phyloP scores from a whole-genome alignment of 805 yeast species.

The Zygosaccharomyces kombuchaensis region DNA sequence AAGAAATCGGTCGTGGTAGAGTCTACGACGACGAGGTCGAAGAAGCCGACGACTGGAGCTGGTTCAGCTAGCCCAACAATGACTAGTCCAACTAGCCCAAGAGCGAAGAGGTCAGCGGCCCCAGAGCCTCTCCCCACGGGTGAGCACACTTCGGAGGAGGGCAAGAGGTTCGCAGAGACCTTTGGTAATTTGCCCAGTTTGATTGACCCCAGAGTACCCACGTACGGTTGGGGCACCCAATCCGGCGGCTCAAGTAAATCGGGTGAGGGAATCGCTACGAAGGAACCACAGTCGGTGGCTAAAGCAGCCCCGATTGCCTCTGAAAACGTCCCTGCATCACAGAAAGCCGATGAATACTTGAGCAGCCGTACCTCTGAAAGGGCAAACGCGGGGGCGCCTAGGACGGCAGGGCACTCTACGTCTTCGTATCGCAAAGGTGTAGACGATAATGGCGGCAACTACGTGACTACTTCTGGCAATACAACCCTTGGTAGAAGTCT shows the following conservation, averaged over 20 bases:
- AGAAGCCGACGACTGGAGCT: neutral
- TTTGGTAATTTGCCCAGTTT: constrained; percentile 29
- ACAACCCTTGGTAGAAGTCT: neutral
- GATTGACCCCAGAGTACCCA: constrained; percentile 27
- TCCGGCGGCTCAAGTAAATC: neutral
- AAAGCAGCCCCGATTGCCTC: neutral
- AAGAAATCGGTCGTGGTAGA: neutral
- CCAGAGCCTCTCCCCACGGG: neutral
- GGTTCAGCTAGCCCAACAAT: neutral
- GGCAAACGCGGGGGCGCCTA: too few relatives aligned
- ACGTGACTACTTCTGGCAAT: neutral
- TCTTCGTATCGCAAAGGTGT: constrained; percentile 7
- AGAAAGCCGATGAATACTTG: too few relatives aligned
- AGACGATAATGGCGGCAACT: neutral
- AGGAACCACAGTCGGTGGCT: too few relatives aligned
- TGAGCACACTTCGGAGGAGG: neutral
- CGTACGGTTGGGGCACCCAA: constrained; percentile 21
- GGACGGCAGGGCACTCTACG: constrained; percentile 1
- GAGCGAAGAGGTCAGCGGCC: neutral
- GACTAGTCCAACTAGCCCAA: neutral
- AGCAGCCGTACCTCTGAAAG: too few relatives aligned
- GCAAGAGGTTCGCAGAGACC: constrained; percentile 16
- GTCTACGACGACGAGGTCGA: neutral
- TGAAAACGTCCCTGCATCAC: neutral
- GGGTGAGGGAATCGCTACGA: neutral